These are phyloP conservation scores for Meripilus lineatus DNA, from an alignment of 1,284 basidiomycete species.

Conservation along the genomic window DNA sequence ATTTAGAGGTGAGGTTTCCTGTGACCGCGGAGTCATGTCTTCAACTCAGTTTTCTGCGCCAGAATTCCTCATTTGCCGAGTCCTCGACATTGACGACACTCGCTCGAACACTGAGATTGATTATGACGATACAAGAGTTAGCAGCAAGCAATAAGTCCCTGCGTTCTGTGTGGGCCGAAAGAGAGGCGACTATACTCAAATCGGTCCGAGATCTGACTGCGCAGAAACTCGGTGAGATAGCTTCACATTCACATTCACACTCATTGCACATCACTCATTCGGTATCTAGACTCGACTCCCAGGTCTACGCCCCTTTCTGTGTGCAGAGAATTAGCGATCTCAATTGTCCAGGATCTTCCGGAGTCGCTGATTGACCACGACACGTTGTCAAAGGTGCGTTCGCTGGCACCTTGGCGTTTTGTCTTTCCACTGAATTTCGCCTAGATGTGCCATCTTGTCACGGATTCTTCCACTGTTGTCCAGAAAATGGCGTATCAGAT, in stretches of 20 bases:
- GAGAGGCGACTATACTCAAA: conserved; percentile 48
- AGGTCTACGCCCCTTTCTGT: conserved; percentile 57
- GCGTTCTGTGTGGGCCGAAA: conserved; percentile 63
- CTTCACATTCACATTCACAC: background rate
- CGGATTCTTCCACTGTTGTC: conserved; percentile 60
- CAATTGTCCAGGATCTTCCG: conserved; percentile 65
- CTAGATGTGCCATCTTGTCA: conserved; percentile 73
- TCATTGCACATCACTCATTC: background rate
- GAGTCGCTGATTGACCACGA: conserved; percentile 57
- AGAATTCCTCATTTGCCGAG: conserved; percentile 65
- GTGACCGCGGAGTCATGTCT: background rate
- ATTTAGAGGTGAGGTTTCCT: conserved; percentile 66
- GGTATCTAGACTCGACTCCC: conserved; percentile 4
- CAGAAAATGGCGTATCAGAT: conserved; percentile 71
- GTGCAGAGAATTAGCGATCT: conserved; percentile 64
- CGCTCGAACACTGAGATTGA: conserved; percentile 64
- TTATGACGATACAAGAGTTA: conserved; percentile 70
- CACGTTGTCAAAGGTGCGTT: conserved; percentile 56
- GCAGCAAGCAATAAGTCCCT: conserved; percentile 71
- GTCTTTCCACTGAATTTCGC: background rate
- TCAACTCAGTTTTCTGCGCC: conserved; percentile 6
- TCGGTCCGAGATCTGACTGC: conserved; percentile 58
- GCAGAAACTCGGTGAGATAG: conserved; percentile 43
- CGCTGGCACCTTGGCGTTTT: background rate
- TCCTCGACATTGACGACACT: conserved; percentile 56